These are phyloP conservation scores for Penicillium sclerotigenum DNA, from an alignment of 2,329 filamentous ascomycete species.

Conservation along the genomic window DNA sequence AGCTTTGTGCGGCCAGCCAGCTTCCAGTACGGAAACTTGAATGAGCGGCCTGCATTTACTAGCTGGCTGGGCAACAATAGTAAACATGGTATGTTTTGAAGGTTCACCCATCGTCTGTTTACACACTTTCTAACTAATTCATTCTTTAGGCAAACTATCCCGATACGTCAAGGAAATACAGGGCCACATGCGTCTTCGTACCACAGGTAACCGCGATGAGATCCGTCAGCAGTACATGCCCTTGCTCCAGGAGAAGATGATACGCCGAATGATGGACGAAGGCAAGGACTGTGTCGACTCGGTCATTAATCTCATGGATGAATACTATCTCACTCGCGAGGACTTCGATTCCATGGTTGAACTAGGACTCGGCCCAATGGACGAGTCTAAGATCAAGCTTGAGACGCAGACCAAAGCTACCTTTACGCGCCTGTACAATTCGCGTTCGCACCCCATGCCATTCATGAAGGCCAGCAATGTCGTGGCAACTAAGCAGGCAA, in stretches of 20 bases:
- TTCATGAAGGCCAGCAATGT: conserved; percentile 92
- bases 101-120: background rate
- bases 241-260: conserved; percentile 75
- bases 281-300: conserved; percentile 79
- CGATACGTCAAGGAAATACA: conserved; percentile 91
- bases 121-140: conserved; percentile 4
- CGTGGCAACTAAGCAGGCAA: conserved; percentile 65
- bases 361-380: conserved; percentile 81
- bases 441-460: conserved; percentile 79
- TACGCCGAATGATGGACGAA: conserved; percentile 69
- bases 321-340: conserved; percentile 89
- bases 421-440: conserved; percentile 90
- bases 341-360: conserved; percentile 93
- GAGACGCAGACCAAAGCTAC: conserved; percentile 81
- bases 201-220: conserved; percentile 88
- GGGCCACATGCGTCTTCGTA: conserved; percentile 89
- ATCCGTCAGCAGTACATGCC: conserved; percentile 93
- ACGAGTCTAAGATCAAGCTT: conserved; percentile 70
- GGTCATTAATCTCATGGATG: conserved; percentile 94
- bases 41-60: conserved; percentile 71
- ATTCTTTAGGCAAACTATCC: conserved; percentile 56
- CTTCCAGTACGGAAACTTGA: conserved; percentile 75
- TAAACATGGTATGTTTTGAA: conserved; percentile 61
- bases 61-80: conserved; percentile 95
- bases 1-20: conserved; percentile 90